Conservation (phyloP, 129 eudicot species). For the Apium graveolens region DNA sequence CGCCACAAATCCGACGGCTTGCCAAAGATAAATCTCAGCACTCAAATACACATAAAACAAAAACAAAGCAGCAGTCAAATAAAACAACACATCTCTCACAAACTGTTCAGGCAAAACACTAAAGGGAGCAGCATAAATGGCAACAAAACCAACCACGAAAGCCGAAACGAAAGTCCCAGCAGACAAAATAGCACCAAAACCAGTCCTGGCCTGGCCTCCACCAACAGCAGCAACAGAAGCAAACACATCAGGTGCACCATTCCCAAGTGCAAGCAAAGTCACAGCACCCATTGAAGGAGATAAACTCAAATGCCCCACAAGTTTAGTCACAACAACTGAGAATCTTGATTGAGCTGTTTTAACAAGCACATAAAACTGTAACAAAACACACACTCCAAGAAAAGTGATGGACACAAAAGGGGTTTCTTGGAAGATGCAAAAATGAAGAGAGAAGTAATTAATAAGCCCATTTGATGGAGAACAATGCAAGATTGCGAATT, state of each 20-base stretch:
- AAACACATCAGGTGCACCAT: constrained; percentile 94
- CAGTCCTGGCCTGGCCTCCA: constrained; percentile 63
- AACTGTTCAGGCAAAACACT: constrained; percentile 60
- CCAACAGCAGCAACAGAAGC: constrained; percentile 82
- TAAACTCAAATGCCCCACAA: constrained; percentile 40
- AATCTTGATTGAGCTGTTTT: constrained; percentile 72
- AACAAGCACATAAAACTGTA: constrained; percentile 67
- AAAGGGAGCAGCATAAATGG: constrained; percentile 77
- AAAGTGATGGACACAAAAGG: constrained; percentile 51
- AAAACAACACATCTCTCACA: constrained; percentile 77
- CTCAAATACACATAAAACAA: constrained; percentile 76
- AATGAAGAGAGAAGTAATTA: constrained; percentile 59
- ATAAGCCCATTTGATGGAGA: constrained; percentile 31
- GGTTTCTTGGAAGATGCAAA: constrained; percentile 45
- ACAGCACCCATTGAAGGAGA: constrained; percentile 83
- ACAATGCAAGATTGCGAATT: constrained; percentile 7
- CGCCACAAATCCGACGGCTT: constrained; percentile 85
- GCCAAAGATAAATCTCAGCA: constrained; percentile 84
- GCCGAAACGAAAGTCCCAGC: constrained; percentile 90
- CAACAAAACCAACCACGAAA: constrained; percentile 82
- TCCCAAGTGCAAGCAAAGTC: constrained; percentile 75
- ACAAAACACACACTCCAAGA: constrained; percentile 35
- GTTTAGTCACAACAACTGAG: constrained; percentile 63
- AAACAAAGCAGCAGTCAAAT: constrained; percentile 56
- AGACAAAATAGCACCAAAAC: constrained; percentile 79